Conservation (phyloP, 306 rosid species). For the Medicago arabica region DNA sequence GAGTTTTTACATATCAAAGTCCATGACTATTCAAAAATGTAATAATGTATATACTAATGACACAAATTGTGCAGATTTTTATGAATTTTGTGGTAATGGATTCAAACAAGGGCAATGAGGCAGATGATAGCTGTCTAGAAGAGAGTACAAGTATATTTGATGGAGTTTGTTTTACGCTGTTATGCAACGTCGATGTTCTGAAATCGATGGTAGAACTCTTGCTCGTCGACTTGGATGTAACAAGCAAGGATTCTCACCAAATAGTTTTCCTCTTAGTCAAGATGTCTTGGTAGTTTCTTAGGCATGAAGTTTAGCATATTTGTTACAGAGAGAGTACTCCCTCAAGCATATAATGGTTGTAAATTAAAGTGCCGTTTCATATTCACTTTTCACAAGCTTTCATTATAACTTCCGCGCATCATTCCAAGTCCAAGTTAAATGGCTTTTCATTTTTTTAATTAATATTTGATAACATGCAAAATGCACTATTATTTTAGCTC, state of each 20-base stretch:
- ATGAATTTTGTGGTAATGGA: constrained; percentile 61
- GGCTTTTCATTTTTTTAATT: too few relatives aligned
- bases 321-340: neutral
- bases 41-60: constrained; percentile 33
- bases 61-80: constrained; percentile 34
- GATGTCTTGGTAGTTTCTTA: neutral
- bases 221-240: constrained; percentile 97
- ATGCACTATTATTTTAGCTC: too few relatives aligned
- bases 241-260: constrained; percentile 92
- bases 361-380: too few relatives aligned
- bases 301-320: constrained; percentile 9
- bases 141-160: constrained; percentile 51
- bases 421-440: too few relatives aligned
- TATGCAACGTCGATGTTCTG: constrained; percentile 91
- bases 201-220: constrained; percentile 86
- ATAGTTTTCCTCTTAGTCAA: constrained; percentile 28
- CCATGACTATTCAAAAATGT: constrained; percentile 23
- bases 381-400: too few relatives aligned
- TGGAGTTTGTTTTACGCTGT: constrained; percentile 70
- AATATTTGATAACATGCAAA: too few relatives aligned
- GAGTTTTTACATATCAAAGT: constrained; percentile 7
- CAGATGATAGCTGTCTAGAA: constrained; percentile 51
- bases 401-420: too few relatives aligned
- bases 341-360: too few relatives aligned
- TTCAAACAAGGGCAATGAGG: constrained; percentile 59